These are phyloP conservation scores for Coemansia sp. DNA, from an alignment of 192 early-diverging fungal species.

Conservation along the genomic window DNA sequence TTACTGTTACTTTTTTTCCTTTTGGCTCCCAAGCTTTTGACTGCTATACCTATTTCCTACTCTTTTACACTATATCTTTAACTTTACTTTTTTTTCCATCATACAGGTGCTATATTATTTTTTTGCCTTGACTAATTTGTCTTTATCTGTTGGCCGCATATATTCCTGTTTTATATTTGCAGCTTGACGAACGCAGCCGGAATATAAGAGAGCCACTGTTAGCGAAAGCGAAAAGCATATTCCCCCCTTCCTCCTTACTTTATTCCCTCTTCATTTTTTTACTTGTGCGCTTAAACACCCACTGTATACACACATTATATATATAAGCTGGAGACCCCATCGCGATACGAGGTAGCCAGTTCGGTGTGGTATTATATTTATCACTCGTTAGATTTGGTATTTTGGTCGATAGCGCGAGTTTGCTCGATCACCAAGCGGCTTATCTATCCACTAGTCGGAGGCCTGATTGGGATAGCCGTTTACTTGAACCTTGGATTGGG, in stretches of 20 bases:
- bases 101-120: not conserved
- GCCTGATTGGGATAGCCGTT: conserved; percentile 7
- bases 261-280: not conserved
- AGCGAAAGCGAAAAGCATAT: too few species aligned
- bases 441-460: conserved; percentile 27
- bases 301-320: not conserved
- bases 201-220: too few species aligned
- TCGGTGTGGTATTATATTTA: conserved; percentile 49
- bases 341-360: conserved; percentile 44
- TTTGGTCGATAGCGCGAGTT: conserved; percentile 32
- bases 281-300: too few species aligned
- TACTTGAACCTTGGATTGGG: conserved; percentile 12
- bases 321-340: conserved; percentile 29
- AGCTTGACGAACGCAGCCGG: too few species aligned
- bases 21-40: not conserved
- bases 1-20: too few species aligned
- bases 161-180: too few species aligned
- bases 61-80: conserved; percentile 3
- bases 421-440: conserved; percentile 15
- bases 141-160: too few species aligned
- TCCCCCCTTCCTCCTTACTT: too few species aligned
- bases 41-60: conserved; percentile 6
- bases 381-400: conserved; percentile 42
- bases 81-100: not conserved
- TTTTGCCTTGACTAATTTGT: too few species aligned